These are phyloP conservation scores for Hemileccinum impolitum DNA, from an alignment of 768 basidiomycete genomes.

Conservation along the genomic window DNA sequence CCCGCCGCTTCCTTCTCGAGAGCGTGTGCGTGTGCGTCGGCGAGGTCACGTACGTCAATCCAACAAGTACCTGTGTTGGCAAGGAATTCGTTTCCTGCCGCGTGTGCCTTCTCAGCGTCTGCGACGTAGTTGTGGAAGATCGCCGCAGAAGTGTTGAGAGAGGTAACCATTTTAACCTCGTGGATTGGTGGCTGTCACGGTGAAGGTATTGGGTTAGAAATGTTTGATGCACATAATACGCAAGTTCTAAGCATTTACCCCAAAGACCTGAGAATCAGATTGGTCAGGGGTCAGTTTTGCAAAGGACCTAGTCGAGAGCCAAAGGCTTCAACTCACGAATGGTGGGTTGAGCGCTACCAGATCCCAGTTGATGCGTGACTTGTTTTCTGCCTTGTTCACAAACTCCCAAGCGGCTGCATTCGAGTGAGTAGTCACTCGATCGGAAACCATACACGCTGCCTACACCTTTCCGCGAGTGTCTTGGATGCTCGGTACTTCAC, in stretches of 20 bases:
- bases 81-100: constrained; percentile 24
- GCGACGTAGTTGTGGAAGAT: constrained; percentile 35
- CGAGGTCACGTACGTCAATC: constrained; percentile 56
- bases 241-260: constrained; percentile 13
- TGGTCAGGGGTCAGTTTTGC: not conserved
- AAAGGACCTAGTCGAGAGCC: not conserved
- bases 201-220: not conserved
- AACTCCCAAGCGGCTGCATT: constrained; percentile 48
- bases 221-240: not conserved
- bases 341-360: constrained; percentile 40
- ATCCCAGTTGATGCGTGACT: constrained; percentile 36
- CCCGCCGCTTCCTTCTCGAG: constrained; percentile 50
- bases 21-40: constrained; percentile 49
- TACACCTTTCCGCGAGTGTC: constrained; percentile 59
- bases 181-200: constrained; percentile 41
- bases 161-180: constrained; percentile 31
- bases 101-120: constrained; percentile 15
- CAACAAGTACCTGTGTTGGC: constrained; percentile 30
- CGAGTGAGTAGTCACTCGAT: not conserved
- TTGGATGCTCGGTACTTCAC: constrained; percentile 60
- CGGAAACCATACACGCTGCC: not conserved
- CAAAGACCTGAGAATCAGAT: constrained; percentile 23
- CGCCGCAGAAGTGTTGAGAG: constrained; percentile 40
- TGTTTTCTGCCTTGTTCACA: constrained; percentile 28
- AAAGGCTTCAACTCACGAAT: constrained; percentile 22